Percentiles rank a stretch among this genome's conserved stretches.
Conservation (phyloP, 2,329 filamentous ascomycete genomes). For the Elsinoe perseae region DNA sequence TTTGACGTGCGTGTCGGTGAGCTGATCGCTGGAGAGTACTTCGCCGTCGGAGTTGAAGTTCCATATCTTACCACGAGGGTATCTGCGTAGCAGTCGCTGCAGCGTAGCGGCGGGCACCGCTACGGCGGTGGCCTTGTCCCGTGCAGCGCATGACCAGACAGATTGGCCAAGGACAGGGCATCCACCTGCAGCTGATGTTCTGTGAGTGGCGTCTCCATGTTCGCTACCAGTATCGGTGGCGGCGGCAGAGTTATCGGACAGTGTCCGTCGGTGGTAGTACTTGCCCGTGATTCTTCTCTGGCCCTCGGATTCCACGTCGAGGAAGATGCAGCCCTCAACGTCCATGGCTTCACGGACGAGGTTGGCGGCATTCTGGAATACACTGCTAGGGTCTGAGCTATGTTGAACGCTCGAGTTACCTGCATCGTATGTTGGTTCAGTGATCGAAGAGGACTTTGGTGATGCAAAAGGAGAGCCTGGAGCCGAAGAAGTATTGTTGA, state of each 20-base stretch:
- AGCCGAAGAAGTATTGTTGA: background rate
- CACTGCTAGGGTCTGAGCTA: constrained; percentile 24
- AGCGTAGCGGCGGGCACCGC: constrained; percentile 13
- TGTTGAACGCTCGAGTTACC: background rate
- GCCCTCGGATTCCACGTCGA: constrained; percentile 26
- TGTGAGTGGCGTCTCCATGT: background rate
- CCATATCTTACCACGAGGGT: constrained; percentile 32
- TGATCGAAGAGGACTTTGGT: background rate
- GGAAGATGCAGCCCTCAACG: constrained; percentile 39
- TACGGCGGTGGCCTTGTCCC: constrained; percentile 1
- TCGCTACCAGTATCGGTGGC: constrained; percentile 7
- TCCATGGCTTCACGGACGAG: constrained; percentile 38
- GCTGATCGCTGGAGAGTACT: constrained; percentile 2
- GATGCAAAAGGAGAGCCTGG: background rate
- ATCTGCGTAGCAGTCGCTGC: constrained; percentile 24
- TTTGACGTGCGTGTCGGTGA: constrained; percentile 10
- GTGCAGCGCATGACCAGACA: constrained; percentile 13
- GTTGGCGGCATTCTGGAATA: constrained; percentile 39
- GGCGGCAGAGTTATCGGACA: background rate
- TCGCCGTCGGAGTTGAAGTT: constrained; percentile 27
- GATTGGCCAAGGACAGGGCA: constrained; percentile 16
- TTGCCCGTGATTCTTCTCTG: background rate
- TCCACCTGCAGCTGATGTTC: background rate
- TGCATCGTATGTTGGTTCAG: background rate
- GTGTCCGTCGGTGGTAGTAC: background rate